Evolutionary conservation across 2,329 filamentous ascomycete species (phyloP), one percentile per base, ranked within the genome.

Genomic region (Monosporascus ibericus): DNA sequence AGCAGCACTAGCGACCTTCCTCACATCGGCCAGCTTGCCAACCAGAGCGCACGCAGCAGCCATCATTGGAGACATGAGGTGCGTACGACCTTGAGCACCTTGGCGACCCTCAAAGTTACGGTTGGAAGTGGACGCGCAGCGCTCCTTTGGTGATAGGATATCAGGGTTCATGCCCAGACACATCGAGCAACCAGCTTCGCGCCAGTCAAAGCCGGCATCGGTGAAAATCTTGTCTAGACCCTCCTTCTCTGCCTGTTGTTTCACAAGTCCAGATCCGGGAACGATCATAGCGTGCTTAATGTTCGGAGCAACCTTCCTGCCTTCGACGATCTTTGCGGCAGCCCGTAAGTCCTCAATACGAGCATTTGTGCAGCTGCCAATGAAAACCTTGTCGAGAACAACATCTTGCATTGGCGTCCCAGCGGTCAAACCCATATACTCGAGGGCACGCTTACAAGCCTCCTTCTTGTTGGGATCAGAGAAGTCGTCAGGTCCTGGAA

Each of bases 111-210:
- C 94, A 62, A 97, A 97, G 73, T 97, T 97, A 64, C 94, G 88
- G 76, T 97, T 97, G 57, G 90, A 95, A 48, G 94, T 97, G 67
- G 87, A 92, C 42, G 94, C 94, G 69, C 94, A 97, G 65, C 94
- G 86, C 75, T 99, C 94, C 69, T 87, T 82, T 50, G 94, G 92
- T 2, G 91, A 85, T 47, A 97, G 81, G 58, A 99, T 97, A 70
- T 99, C 94, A 0, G 94, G 92, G 77, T 99, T 99, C 92, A 99
- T 99, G 69, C 94, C 94, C 51, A 99, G 81, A 69, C 94, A 97
- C 94, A 99, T 99, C 57, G 90, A 95, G 81, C 94, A 99, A 48
- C 94, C 94, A 60, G 94, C 94, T 75, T 99, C 94, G 68, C 94
- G 85, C 92, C 92, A 97, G 70, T 97, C 92, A 61, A 97, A 97